Evolutionary conservation across 805 yeast species (phyloP).

Genomic region (Wickerhamiella kazuoi): DNA sequence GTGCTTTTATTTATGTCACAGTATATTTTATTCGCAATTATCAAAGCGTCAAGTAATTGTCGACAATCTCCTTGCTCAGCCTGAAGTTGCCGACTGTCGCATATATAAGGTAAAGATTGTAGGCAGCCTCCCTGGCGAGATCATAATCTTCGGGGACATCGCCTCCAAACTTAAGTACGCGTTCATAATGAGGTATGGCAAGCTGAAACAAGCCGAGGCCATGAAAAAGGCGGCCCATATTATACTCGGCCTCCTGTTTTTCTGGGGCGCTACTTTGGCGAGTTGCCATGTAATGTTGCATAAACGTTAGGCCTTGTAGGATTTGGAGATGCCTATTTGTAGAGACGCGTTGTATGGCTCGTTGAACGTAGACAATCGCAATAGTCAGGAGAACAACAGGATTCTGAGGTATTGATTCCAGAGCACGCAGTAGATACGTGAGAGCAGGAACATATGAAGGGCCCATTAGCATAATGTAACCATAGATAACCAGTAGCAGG

Average conservation of each 20-base stretch:
- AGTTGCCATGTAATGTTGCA: conserved; percentile 49
- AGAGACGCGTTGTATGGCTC: conserved; percentile 83
- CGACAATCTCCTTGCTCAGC: conserved; percentile 47
- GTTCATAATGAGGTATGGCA: conserved; percentile 59
- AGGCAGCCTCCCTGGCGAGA: conserved; percentile 65
- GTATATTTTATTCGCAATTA: background rate
- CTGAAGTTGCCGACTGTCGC: conserved; percentile 53
- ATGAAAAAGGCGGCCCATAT: conserved; percentile 73
- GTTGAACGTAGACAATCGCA: conserved; percentile 68
- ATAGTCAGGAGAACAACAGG: conserved; percentile 61
- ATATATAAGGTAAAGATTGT: conserved; percentile 62
- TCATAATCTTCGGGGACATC: conserved; percentile 36
- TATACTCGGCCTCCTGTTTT: conserved; percentile 62
- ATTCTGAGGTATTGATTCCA: conserved; percentile 48
- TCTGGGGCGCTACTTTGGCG: conserved; percentile 23
- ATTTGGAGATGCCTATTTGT: conserved; percentile 73
- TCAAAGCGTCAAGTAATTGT: conserved; percentile 34
- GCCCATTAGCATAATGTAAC: conserved; percentile 62
- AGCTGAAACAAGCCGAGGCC: conserved; percentile 56
- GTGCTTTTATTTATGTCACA: no score
- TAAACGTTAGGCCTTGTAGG: conserved; percentile 66
- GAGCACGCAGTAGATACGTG: conserved; percentile 57
- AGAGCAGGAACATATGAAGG: conserved; percentile 70
- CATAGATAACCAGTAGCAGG: conserved; percentile 60
- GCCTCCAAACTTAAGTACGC: conserved; percentile 32